Evolutionary conservation across 176 grass and related monocot species (phyloP).

Genomic region (Puccinellia tenuiflora): DNA sequence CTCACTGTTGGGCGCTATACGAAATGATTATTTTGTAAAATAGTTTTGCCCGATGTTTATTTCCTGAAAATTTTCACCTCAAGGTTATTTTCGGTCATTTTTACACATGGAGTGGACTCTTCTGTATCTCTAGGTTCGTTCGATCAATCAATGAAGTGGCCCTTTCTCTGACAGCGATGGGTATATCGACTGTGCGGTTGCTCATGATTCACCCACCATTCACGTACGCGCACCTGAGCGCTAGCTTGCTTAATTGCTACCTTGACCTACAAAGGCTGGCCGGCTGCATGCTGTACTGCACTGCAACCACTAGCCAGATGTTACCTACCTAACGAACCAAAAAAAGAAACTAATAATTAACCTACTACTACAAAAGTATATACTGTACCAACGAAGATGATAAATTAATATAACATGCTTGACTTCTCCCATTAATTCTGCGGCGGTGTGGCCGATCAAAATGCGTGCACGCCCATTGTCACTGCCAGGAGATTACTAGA

Average conservation of each 20-base stretch:
- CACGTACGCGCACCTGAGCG: not conserved
- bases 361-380: not conserved
- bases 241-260: not conserved
- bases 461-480: not conserved
- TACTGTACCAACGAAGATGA: not conserved
- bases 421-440: not conserved
- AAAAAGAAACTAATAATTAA: not conserved
- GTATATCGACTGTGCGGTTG: not conserved
- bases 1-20: too few species aligned
- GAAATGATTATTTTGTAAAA: too few species aligned
- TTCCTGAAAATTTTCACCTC: too few species aligned
- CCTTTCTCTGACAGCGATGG: not conserved
- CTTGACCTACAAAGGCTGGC: not conserved
- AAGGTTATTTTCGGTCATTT: too few species aligned
- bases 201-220: not conserved
- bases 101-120: too few species aligned
- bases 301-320: not conserved
- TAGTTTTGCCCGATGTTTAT: too few species aligned
- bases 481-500: not conserved
- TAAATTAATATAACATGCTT: not conserved
- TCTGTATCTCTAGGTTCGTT: not conserved
- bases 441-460: not conserved
- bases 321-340: slow-evolving; percentile 2
- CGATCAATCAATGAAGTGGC: not conserved
- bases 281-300: not conserved